phyloP scores from a whole-genome alignment of 2,329 filamentous ascomycete genomes.

The Passalora sequoiae region DNA sequence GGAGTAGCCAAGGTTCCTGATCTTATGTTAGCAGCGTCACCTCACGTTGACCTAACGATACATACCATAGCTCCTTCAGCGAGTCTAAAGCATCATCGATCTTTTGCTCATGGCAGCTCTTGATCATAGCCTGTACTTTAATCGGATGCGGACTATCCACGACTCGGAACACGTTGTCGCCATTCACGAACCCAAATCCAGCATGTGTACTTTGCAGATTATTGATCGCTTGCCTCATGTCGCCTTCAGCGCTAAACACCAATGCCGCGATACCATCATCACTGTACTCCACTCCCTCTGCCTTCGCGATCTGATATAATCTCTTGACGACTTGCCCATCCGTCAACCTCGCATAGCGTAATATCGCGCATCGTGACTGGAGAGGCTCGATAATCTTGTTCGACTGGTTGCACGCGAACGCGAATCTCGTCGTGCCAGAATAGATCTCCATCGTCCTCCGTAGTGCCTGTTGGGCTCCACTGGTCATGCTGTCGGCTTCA shows the following conservation, averaged over 20 bases:
- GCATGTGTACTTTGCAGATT: slow-evolving; percentile 90
- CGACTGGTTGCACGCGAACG: slow-evolving; percentile 96
- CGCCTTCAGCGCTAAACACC: slow-evolving; percentile 93
- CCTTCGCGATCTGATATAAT: slow-evolving; percentile 84
- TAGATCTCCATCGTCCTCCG: slow-evolving; percentile 98
- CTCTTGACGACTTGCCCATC: slow-evolving; percentile 90
- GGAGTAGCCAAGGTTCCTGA: slow-evolving; percentile 83
- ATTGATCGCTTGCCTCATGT: slow-evolving; percentile 99
- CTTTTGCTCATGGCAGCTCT: slow-evolving; percentile 89
- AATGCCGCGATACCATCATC: slow-evolving; percentile 94
- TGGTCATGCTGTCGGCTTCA: slow-evolving; percentile 96
- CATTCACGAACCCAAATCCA: slow-evolving; percentile 94
- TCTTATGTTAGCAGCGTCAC: slow-evolving; percentile 9
- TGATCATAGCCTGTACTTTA: slow-evolving; percentile 98
- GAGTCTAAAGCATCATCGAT: slow-evolving; percentile 81
- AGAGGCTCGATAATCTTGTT: slow-evolving; percentile 99
- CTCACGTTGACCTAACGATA: slow-evolving; percentile 2
- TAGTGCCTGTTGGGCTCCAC: slow-evolving; percentile 89
- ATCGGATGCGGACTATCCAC: slow-evolving; percentile 96
- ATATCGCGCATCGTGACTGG: slow-evolving; percentile 91
- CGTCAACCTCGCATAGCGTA: slow-evolving; percentile 86
- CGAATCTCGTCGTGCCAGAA: slow-evolving; percentile 90
- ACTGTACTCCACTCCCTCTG: slow-evolving; percentile 82
- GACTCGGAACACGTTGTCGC: slow-evolving; percentile 96
- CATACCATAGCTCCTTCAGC: slow-evolving; percentile 80